These are phyloP conservation scores for Citropsis articulata DNA, from an alignment of 345 rosid species.

Conservation along the genomic window DNA sequence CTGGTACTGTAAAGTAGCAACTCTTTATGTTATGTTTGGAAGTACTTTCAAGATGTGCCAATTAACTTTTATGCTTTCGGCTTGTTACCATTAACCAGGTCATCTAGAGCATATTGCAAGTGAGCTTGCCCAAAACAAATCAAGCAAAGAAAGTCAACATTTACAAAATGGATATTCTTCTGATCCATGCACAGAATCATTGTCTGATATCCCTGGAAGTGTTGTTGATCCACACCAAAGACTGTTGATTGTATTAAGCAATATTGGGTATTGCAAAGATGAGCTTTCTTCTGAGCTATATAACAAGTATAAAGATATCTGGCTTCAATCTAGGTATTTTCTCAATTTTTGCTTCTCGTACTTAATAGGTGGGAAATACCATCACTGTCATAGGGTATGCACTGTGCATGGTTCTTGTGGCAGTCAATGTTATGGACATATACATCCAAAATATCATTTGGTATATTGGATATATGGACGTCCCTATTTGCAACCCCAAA, in stretches of 20 bases:
- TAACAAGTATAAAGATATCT: slow-evolving; percentile 73
- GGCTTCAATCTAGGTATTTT: slow-evolving; percentile 70
- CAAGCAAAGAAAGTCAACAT: slow-evolving; percentile 44
- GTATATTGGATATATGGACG: background rate
- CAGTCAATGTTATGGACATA: background rate
- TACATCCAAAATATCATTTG: background rate
- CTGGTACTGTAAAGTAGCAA: slow-evolving; percentile 47
- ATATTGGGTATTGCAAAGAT: slow-evolving; percentile 96
- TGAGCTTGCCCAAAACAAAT: slow-evolving; percentile 48
- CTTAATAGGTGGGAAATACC: background rate
- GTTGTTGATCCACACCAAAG: slow-evolving; percentile 67
- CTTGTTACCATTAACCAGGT: slow-evolving; percentile 34
- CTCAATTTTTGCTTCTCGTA: slow-evolving; percentile 2
- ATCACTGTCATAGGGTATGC: background rate
- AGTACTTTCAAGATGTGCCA: background rate
- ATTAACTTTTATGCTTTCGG: slow-evolving; percentile 17
- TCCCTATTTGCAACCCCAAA: background rate
- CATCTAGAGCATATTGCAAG: slow-evolving; percentile 61
- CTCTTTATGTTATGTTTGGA: slow-evolving; percentile 14
- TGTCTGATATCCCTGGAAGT: slow-evolving; percentile 58
- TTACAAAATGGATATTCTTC: slow-evolving; percentile 65
- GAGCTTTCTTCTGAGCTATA: slow-evolving; percentile 77
- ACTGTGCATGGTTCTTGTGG: background rate
- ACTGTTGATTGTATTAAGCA: slow-evolving; percentile 80
- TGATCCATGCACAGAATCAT: slow-evolving; percentile 41